Evolutionary conservation across 495 filamentous ascomycete species (phyloP), one percentile per base, ranked within the genome.

Genomic region (Cairneyella variabilis): DNA sequence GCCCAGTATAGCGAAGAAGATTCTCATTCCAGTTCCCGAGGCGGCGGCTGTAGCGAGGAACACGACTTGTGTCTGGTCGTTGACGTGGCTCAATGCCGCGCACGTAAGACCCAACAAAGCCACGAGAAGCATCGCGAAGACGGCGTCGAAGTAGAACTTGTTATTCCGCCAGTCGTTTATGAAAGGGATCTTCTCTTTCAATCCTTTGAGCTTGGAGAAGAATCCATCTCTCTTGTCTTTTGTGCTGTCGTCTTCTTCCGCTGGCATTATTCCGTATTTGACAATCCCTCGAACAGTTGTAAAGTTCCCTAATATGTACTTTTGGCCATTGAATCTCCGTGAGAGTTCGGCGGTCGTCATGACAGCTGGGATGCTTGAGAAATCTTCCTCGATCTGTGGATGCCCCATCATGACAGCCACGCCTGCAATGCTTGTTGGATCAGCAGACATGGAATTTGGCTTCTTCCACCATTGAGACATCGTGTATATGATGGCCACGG

Each of bases 391-490:
- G 14, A 66, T 51, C 21, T 64, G 52, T 1, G 64, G 64, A 46
- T 66, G 64, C 18, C 64, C 64, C 64, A 66, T 66, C 2, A 64
- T 51, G 12, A 44, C 58, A 10, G 58, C 64, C 10, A 66, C 58
- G 3, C 64, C 64, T 16, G 64, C 64, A 20, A 66, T 62, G 3
- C 55, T 60, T 11, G 61, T 66, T 7, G 64, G 61, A 34, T 66
- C 51, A 17, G 51, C 51, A 2, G 40, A 45, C 11, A 53, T 17
- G 2, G 20, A 20, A 26, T 28, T 32, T 18, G 51, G 51, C n/a
- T 53, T 53, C 40, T 40, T 44, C 51, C 51, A 53, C 51, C 51
- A 53, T 11, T 53, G 39, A 8, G 51, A 21, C 17, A 53, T 45
- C 9, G 39, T 17, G 18, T 30, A 32, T 37, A 36, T 23, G 16